Conservation (phyloP, 2,329 filamentous ascomycete species). For the Sphaerulina vaccinii region DNA sequence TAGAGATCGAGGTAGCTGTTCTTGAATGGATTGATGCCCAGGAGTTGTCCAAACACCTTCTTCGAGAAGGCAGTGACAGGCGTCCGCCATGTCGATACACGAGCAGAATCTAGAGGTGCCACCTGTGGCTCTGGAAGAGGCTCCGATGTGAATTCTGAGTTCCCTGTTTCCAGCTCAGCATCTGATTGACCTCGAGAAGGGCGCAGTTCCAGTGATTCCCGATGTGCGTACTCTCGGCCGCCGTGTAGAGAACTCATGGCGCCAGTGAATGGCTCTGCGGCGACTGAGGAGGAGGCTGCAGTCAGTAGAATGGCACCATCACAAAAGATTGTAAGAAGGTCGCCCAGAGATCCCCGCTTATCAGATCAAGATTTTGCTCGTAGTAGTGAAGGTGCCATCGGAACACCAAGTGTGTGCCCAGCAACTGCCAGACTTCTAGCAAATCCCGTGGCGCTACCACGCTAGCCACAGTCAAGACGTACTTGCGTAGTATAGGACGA, state of each 20-base stretch:
- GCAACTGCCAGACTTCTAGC: no score
- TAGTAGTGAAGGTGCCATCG: background rate
- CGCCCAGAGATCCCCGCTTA: no score
- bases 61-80: constrained; percentile 6
- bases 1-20: constrained; percentile 53
- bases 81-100: constrained; percentile 5
- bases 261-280: background rate
- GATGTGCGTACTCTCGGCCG: background rate
- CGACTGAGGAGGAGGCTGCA: background rate
- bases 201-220: constrained; percentile 2
- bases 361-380: background rate
- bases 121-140: constrained; percentile 7
- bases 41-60: constrained; percentile 35
- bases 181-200: background rate
- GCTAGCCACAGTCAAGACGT: no score
- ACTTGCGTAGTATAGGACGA: no score
- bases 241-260: background rate
- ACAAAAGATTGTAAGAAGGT: background rate
- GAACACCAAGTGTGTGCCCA: no score
- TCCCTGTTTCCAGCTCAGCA: background rate
- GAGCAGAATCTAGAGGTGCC: constrained; percentile 1
- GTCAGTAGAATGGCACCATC: background rate
- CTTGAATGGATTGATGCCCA: constrained; percentile 47
- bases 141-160: constrained; percentile 3
- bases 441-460: no score